Base-by-base conservation (phyloP, 1,284 basidiomycete genomes). In the Waitea zeae region DNA sequence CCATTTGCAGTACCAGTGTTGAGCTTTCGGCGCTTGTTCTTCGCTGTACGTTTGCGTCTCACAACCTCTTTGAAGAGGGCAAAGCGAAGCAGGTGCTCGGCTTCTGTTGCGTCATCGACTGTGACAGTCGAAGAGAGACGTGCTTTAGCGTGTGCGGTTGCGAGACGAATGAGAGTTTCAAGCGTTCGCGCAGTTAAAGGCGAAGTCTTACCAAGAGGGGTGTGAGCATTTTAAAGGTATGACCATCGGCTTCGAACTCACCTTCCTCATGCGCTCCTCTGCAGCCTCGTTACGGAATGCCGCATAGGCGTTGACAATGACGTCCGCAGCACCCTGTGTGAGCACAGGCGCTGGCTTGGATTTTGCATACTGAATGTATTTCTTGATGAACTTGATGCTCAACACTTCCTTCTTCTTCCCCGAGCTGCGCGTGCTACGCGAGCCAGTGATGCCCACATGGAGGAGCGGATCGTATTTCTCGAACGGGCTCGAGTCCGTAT, bases 331-430 rank as follows among this genome's bases (percentile, higher is more conserved):
- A 14, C 83, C 89, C 52, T 90, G 82, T 3, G 89, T 92, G 39
- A 98, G 61, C 18, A 70, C 73, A 1, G 95, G 95, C 45, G 83
- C 67, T 33, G 77, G 67, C 45, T 80, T 76, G 54, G 70, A 82
- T 60, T 97, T 98, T 35, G 95, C 84, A 52, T 97, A 97, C 57
- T 98, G 93, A 37, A 98, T 84, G 53, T 95, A 98, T 59, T 97
- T 98, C 58, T 99, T 99, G 51, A 98, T 77, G 51, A 99, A 99
- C 3, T 78, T 62, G 41, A 96, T 89, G 42, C 79, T 88, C 31
- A 99, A 65, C 24, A 99, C 79, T 56, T 98, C 89, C 41, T 70
- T 67, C 53, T 78, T 71, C 48, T 71, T 73, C 48, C 67, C 66
- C 49, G 64, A 67, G 33, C 61, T 57, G 41, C 67, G 67, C 39